phyloP scores from a whole-genome alignment of 164 flowering plant genomes.

The Vitis rotundifolia region DNA sequence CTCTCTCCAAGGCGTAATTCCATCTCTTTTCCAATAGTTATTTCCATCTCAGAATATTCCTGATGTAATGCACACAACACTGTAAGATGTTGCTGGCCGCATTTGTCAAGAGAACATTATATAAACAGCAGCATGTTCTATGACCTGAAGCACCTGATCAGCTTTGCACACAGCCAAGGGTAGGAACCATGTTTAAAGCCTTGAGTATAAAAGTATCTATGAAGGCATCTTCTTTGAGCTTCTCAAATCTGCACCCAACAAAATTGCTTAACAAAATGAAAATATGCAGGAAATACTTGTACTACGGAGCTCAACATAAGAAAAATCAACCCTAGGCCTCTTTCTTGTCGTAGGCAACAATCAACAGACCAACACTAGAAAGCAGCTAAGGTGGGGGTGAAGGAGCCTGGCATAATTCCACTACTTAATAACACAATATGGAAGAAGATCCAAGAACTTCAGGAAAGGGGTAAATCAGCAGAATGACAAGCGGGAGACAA shows the following conservation, averaged over 20 bases:
- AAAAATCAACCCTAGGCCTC: background rate
- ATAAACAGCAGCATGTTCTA: background rate
- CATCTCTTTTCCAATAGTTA: background rate
- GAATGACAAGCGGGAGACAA: no score
- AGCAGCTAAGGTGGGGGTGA: no score
- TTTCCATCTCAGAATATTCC: no score
- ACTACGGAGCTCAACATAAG: background rate
- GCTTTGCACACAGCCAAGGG: constrained; percentile 5
- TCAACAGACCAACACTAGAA: no score
- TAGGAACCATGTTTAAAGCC: constrained; percentile 52
- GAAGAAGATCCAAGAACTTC: no score
- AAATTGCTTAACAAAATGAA: background rate
- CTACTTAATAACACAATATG: no score
- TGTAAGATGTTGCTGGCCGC: background rate
- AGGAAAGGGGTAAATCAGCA: no score
- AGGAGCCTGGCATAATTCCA: no score
- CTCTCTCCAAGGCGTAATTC: background rate
- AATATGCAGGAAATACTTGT: background rate
- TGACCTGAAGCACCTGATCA: background rate
- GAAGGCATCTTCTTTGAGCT: constrained; percentile 77
- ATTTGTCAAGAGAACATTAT: background rate
- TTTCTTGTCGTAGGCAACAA: no score
- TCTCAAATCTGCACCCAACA: constrained; percentile 61
- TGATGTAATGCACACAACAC: background rate
- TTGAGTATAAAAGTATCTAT: constrained; percentile 51